A percentile compares a stretch with the other conserved stretches of the same genome.
phyloP scores from a whole-genome alignment of 495 filamentous ascomycete genomes.

The Xylaria scruposa region DNA sequence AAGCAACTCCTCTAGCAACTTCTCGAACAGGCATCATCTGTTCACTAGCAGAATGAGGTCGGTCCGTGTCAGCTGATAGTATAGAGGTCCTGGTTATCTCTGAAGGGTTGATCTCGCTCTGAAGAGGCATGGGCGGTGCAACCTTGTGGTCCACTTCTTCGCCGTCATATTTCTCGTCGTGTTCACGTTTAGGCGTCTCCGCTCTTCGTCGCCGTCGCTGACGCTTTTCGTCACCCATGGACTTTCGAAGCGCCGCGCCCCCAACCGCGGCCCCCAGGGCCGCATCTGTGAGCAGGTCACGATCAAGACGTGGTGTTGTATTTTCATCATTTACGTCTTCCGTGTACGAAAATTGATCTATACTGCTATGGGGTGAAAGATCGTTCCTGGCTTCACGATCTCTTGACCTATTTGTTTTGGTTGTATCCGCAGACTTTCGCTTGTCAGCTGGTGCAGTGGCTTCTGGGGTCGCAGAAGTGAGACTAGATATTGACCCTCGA shows the following conservation, averaged over 20 bases:
- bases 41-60: conserved; percentile 68
- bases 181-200: conserved; percentile 47
- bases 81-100: conserved; percentile 90
- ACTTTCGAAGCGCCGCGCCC: conserved; percentile 42
- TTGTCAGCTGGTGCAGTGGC: conserved; percentile 54
- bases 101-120: conserved; percentile 81
- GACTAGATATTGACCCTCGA: conserved; percentile 61
- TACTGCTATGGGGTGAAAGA: conserved; percentile 55
- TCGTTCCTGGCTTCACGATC: conserved; percentile 64
- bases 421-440: conserved; percentile 46
- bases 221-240: conserved; percentile 51
- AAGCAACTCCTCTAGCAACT: conserved; percentile 57
- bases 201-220: conserved; percentile 51
- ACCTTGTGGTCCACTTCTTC: conserved; percentile 49
- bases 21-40: conserved; percentile 63
- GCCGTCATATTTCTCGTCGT: conserved; percentile 47
- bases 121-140: conserved; percentile 80
- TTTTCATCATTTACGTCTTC: conserved; percentile 47
- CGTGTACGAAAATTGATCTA: conserved; percentile 48
- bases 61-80: conserved; percentile 78
- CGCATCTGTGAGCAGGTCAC: conserved; percentile 47
- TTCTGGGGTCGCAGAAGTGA: conserved; percentile 65
- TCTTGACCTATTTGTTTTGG: conserved; percentile 47
- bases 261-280: conserved; percentile 46
- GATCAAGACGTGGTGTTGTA: conserved; percentile 47